A percentile compares a stretch with the other conserved stretches of the same genome.
phyloP scores from a whole-genome alignment of 2,329 filamentous ascomycete genomes.

The Fusarium subglutinans region DNA sequence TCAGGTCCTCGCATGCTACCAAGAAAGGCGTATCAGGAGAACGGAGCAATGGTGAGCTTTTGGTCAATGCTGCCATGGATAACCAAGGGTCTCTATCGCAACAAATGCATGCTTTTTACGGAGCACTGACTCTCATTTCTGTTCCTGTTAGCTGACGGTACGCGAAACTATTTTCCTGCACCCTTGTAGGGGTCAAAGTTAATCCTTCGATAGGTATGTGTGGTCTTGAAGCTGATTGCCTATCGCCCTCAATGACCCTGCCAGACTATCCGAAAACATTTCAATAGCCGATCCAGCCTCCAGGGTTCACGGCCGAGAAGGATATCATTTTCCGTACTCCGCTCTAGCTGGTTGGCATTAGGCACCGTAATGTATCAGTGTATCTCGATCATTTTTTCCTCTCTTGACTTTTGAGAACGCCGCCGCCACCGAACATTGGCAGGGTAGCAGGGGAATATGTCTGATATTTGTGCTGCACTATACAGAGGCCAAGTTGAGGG shows the following conservation, averaged over 20 bases:
- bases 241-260: constrained; percentile 11
- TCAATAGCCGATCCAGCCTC: constrained; percentile 20
- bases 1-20: not conserved
- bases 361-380: not conserved
- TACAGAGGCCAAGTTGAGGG: not conserved
- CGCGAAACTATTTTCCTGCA: constrained; percentile 18
- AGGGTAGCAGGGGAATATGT: constrained; percentile 1
- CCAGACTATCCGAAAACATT: constrained; percentile 23
- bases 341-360: not conserved
- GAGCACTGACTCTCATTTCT: constrained; percentile 12
- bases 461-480: constrained; percentile 5
- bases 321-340: constrained; percentile 24
- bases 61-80: constrained; percentile 9
- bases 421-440: constrained; percentile 14
- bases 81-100: not conserved
- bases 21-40: constrained; percentile 11
- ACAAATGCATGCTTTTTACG: not conserved
- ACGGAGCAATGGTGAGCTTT: constrained; percentile 14
- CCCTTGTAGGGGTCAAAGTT: constrained; percentile 17
- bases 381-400: constrained; percentile 10
- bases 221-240: constrained; percentile 13
- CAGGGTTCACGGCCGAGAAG: constrained; percentile 12
- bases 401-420: constrained; percentile 1
- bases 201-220: constrained; percentile 10
- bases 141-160: constrained; percentile 13